Base-by-base conservation (phyloP, 2,329 filamentous ascomycete species). In the Trichoderma oligosporum region DNA sequence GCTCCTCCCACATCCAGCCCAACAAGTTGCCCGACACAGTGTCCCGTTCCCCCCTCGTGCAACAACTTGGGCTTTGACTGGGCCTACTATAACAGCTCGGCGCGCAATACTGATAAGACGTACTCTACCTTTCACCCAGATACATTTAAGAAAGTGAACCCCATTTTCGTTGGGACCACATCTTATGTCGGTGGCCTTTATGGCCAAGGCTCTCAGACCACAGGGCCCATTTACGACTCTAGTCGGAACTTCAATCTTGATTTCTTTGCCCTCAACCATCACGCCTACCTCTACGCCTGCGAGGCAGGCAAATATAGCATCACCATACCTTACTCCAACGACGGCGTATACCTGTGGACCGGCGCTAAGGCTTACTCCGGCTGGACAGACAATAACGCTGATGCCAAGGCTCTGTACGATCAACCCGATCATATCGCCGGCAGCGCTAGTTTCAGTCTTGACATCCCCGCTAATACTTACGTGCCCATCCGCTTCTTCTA, bases 181-280 rank as follows among this genome's bases (percentile, higher is more conserved):
- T 48, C 46, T 14, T 48, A 48, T 16, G 46, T 25, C 6, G 31
- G 46, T n/a, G 46, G 46, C 18, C 46, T 48, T 9, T 48, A 48
- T 7, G 24, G 41, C 41, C 31, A 48, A 20, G 20, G 20, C 20
- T 16, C 20, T 16, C 18, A 24, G 14, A 36, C 20, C 7, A 18
- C 31, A 4, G 31, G 45, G 8, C 31, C 45, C 7, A 48, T 48
- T 8, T 48, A 48, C n/a, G 29, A 48, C 20, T 48, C 45, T 4
- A 44, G 49, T n/a, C 27, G 39, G 25, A 29, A 56, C 46, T 61
- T 65, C 12, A 41, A 52, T 25, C 58, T 55, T 31, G 58, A 62
- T 20, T 65, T 60, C 61, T 66, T 66, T 51, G 62, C 53, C 14
- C 61, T 66, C 9, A 66, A 65, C 61, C 65, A 66, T n/a, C 64